Evolutionary conservation across 495 filamentous ascomycete species (phyloP).

Genomic region (Penicillium silybi): DNA sequence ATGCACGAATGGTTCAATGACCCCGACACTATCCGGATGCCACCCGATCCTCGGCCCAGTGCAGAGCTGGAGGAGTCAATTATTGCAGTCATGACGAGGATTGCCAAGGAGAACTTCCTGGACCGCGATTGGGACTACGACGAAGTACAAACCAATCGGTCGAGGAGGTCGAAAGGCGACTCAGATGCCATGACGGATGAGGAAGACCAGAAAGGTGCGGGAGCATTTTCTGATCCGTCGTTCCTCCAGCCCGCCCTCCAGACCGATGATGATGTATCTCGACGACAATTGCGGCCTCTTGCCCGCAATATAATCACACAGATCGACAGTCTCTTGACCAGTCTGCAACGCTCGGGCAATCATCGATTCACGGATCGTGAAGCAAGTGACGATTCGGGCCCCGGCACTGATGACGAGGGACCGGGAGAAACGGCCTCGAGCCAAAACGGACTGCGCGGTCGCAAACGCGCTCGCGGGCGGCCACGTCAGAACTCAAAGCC

Average conservation of each 20-base stretch:
- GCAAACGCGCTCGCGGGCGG: constrained; percentile 21
- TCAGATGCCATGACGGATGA: constrained; percentile 4
- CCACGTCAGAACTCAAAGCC: constrained; percentile 3
- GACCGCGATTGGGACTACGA: constrained; percentile 29
- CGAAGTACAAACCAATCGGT: not conserved
- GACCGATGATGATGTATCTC: constrained; percentile 60
- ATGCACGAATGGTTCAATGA: constrained; percentile 40
- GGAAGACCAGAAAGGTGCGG: constrained; percentile 12
- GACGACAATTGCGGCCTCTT: constrained; percentile 57
- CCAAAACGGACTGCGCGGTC: constrained; percentile 26
- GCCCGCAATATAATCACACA: constrained; percentile 60
- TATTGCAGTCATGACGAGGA: constrained; percentile 54
- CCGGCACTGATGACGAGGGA: constrained; percentile 9
- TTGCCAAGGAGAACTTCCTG: constrained; percentile 61
- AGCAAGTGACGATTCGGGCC: constrained; percentile 17
- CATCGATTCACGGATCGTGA: constrained; percentile 31
- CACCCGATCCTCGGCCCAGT: constrained; percentile 46
- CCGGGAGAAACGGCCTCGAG: constrained; percentile 11
- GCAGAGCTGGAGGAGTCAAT: constrained; percentile 62
- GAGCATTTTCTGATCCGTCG: constrained; percentile 11
- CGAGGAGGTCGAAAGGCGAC: not conserved
- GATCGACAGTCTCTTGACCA: constrained; percentile 61
- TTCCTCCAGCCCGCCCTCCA: constrained; percentile 41
- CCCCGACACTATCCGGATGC: constrained; percentile 43
- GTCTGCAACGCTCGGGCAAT: constrained; percentile 60